Evolutionary conservation across 805 yeast species (phyloP).

Genomic region (Spathaspora arborariae): DNA sequence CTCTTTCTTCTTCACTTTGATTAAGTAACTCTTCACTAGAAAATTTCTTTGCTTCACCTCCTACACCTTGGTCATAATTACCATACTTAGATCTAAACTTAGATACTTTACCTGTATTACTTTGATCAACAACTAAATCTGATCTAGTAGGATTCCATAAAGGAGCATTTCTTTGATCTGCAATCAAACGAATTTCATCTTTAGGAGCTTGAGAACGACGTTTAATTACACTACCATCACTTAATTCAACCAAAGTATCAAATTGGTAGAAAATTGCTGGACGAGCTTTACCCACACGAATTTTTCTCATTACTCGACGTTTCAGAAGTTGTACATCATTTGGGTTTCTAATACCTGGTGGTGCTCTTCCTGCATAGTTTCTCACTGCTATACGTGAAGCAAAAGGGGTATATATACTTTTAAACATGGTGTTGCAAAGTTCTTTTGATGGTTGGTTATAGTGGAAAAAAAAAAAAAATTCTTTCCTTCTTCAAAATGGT

Average conservation of each 20-base stretch:
- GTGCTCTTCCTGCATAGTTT: background rate
- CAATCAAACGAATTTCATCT: constrained; percentile 76
- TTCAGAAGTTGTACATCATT: constrained; percentile 42
- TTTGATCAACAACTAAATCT: constrained; percentile 69
- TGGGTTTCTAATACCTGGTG: background rate
- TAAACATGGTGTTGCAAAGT: background rate
- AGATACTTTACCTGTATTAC: constrained; percentile 79
- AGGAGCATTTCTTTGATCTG: constrained; percentile 83
- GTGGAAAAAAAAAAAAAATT: background rate
- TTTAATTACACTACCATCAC: constrained; percentile 87
- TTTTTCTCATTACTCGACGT: constrained; percentile 64
- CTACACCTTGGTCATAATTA: background rate
- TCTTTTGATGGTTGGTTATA: background rate
- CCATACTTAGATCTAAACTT: constrained; percentile 48
- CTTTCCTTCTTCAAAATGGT: background rate
- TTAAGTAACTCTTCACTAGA: constrained; percentile 8
- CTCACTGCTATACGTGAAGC: background rate
- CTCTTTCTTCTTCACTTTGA: constrained; percentile 13
- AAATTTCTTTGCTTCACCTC: constrained; percentile 35
- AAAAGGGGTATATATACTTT: background rate
- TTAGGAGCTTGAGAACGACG: constrained; percentile 88
- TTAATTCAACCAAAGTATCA: constrained; percentile 81
- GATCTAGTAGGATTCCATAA: constrained; percentile 87
- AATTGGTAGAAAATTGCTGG: constrained; percentile 92
- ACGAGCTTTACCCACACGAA: constrained; percentile 78